These are phyloP conservation scores for Trichothecium sympodiale DNA, from an alignment of 2,329 filamentous ascomycete species.

Conservation along the genomic window DNA sequence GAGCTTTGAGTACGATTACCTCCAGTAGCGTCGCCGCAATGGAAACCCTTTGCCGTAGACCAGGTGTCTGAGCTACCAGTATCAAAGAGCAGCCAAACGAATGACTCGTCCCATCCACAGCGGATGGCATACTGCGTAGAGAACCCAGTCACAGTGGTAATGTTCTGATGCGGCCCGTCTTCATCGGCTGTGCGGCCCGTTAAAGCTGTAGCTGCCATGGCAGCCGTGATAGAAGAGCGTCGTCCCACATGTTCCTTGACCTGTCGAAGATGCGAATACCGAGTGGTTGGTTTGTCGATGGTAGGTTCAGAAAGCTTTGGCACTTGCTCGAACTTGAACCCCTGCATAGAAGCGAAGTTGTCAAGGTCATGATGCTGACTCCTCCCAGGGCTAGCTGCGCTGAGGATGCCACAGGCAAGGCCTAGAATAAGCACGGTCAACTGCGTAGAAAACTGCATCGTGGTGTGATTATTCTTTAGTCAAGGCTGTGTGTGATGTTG, in stretches of 20 bases:
- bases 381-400: too few species aligned
- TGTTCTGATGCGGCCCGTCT: conserved; percentile 19
- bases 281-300: conserved; percentile 15
- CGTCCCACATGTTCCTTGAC: conserved; percentile 12
- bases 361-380: too few species aligned
- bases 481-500: too few species aligned
- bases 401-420: too few species aligned
- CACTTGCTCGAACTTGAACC: conserved; percentile 23
- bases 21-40: conserved; percentile 27
- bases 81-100: conserved; percentile 33
- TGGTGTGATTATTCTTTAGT: too few species aligned
- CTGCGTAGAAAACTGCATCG: too few species aligned
- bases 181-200: conserved; percentile 8
- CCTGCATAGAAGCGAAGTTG: conserved; percentile 19
- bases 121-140: conserved; percentile 31
- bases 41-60: conserved; percentile 28
- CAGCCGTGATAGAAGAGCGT: conserved; percentile 18
- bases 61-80: conserved; percentile 43
- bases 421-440: too few species aligned
- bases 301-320: conserved; percentile 15
- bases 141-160: conserved; percentile 23
- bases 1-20: conserved; percentile 15
- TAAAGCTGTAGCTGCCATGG: too few species aligned
- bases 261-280: conserved; percentile 21
- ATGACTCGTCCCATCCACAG: conserved; percentile 25